Conservation (phyloP, 192 early-diverging fungal species). For the Coemansia sp. region DNA sequence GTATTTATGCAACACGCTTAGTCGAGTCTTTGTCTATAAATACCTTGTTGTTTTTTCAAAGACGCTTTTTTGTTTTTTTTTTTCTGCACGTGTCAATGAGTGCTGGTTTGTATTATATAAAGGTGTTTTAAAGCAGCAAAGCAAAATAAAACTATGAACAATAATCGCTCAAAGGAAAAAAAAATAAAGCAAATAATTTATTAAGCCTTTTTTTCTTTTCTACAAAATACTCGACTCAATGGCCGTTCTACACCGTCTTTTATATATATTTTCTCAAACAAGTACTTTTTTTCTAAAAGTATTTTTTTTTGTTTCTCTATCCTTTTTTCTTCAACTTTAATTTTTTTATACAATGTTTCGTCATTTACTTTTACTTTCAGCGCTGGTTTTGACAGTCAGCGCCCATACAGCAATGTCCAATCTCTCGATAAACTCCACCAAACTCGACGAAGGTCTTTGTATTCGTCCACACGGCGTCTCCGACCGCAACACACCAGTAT, state of each 20-base stretch:
- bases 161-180: too few relatives aligned
- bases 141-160: too few relatives aligned
- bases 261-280: too few relatives aligned
- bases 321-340: background rate
- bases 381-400: background rate
- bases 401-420: constrained; percentile 3
- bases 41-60: too few relatives aligned
- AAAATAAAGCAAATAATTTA: too few relatives aligned
- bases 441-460: background rate
- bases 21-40: too few relatives aligned
- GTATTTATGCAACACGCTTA: too few relatives aligned
- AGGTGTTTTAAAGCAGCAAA: too few relatives aligned
- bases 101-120: too few relatives aligned
- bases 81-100: too few relatives aligned
- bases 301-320: background rate
- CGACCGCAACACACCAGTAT: background rate
- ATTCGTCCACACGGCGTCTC: background rate
- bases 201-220: too few relatives aligned
- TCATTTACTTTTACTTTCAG: background rate
- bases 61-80: too few relatives aligned
- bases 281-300: background rate
- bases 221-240: background rate
- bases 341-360: background rate
- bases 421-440: background rate
- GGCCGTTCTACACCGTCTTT: background rate